Base-by-base conservation (phyloP, 352 stramenopile genomes). In the Pythium diclinum region DNA sequence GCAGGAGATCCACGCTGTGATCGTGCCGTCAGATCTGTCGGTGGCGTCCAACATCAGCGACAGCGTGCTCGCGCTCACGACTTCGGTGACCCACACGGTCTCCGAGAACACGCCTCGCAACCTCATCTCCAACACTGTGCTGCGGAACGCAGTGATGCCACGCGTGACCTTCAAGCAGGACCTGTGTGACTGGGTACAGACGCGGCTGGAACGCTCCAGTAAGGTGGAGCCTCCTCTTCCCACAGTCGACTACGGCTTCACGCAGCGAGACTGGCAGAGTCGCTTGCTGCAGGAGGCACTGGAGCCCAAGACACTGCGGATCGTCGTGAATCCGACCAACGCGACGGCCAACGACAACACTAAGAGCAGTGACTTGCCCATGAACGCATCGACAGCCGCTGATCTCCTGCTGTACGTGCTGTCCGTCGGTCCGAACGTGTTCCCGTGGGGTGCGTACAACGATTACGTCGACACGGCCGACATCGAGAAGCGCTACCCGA, bases 381-480 rank as follows among this genome's bases (percentile, higher is more conserved):
- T 71, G 65, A 63, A 71, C 54, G 59, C 59, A 14, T 67, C 65
- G 19, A 46, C 46, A 0, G 65, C 65, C 0, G 52, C 57, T 9
- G 59, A 71, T 34, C 19, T 71, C 3, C 61, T 63, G 10, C 7
- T 71, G 14, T 60, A 66, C 33, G 19, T 6, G 0, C 16, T 65
- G 56, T 1, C 14, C 5, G 13, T 59, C 6, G 21, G 10, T 1
- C n/a, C 3, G n/a, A 23, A 5, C 14, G 3, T 63, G 16, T 63
- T 63, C 52, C 62, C 62, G 13, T 62, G 62, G 40, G 52, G 30
- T 19, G 5, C 0, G 1, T 7, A 25, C 28, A 11, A 14, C 4
- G 8, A 42, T 6, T 56, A 28, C 28, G 17, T 55, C 11, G 23
- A 55, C 51, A 16, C 42, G 23, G 5, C 14, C 28, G 30, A 56